Conservation (phyloP, 495 filamentous ascomycete species). For the Paragyromitra xinjiangensis region DNA sequence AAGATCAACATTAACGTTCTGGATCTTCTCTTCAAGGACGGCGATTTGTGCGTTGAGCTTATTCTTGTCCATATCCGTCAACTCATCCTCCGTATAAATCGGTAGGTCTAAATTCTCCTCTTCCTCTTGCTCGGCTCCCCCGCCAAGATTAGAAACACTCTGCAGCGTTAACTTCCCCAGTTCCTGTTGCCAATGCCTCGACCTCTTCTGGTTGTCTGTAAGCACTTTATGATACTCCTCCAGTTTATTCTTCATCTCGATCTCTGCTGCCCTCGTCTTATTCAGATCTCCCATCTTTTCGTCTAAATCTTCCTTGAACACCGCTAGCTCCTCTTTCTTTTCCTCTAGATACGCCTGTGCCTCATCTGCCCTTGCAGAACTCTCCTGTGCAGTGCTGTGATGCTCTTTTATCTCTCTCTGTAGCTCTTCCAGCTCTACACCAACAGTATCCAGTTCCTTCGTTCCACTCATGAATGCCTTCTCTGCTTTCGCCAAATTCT, state of each 20-base stretch:
- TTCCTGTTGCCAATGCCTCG: slow-evolving; percentile 88
- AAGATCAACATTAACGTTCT: slow-evolving; percentile 87
- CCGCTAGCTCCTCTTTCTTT: slow-evolving; percentile 81
- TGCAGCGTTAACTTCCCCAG: slow-evolving; percentile 79
- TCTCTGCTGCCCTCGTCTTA: slow-evolving; percentile 86
- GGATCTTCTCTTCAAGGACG: slow-evolving; percentile 88
- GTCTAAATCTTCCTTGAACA: slow-evolving; percentile 84
- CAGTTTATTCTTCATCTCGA: slow-evolving; percentile 97
- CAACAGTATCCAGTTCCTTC: slow-evolving; percentile 75
- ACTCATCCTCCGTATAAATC: slow-evolving; percentile 85
- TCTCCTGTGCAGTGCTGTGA: slow-evolving; percentile 74
- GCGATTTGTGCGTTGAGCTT: slow-evolving; percentile 87
- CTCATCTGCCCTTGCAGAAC: slow-evolving; percentile 79
- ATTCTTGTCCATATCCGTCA: slow-evolving; percentile 90
- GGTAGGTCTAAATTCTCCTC: slow-evolving; percentile 69
- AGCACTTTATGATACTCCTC: slow-evolving; percentile 94
- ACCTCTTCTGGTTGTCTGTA: slow-evolving; percentile 82
- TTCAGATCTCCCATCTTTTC: slow-evolving; percentile 87
- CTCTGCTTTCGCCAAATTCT: slow-evolving; percentile 84
- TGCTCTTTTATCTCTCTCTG: slow-evolving; percentile 81
- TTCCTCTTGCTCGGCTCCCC: slow-evolving; percentile 50
- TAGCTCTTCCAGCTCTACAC: slow-evolving; percentile 75
- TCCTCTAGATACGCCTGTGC: slow-evolving; percentile 80
- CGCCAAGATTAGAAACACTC: slow-evolving; percentile 66
- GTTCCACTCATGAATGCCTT: slow-evolving; percentile 78